Evolutionary conservation across 441 rosid genomes (phyloP).

Genomic region (Populus hybrid): DNA sequence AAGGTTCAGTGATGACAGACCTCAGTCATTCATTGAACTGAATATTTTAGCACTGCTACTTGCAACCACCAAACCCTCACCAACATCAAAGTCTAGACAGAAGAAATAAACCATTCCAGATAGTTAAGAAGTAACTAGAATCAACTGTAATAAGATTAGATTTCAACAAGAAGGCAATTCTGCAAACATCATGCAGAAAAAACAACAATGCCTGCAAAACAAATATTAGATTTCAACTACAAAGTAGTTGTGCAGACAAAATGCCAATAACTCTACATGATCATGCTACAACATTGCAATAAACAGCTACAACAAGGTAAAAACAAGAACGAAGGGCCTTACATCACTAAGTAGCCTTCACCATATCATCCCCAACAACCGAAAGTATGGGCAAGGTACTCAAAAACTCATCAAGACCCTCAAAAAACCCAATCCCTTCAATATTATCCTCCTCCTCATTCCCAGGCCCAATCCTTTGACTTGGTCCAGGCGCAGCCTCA

Average conservation of each 20-base stretch:
- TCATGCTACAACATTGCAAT: constrained; percentile 33
- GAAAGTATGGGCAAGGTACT: constrained; percentile 89
- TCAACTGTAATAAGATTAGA: constrained; percentile 17
- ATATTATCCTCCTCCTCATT: constrained; percentile 67
- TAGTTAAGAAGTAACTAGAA: not conserved
- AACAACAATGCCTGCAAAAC: constrained; percentile 28
- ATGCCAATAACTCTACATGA: constrained; percentile 28
- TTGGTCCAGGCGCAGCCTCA: constrained; percentile 47
- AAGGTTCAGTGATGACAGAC: not conserved
- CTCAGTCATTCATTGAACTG: not conserved
- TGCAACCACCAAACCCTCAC: not conserved
- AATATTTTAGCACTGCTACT: not conserved
- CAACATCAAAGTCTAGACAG: not conserved
- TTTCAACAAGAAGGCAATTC: constrained; percentile 30
- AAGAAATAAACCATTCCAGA: constrained; percentile 7
- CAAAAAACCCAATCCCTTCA: constrained; percentile 80
- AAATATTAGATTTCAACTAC: constrained; percentile 34
- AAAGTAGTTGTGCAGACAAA: constrained; percentile 26
- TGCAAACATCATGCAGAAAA: constrained; percentile 20
- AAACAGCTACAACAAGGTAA: constrained; percentile 26
- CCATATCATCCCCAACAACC: constrained; percentile 78
- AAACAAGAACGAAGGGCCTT: constrained; percentile 15
- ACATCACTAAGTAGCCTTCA: constrained; percentile 65
- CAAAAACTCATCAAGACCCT: constrained; percentile 95
- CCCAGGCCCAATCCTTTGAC: constrained; percentile 43